phyloP scores from a whole-genome alignment of 768 basidiomycete species.

The Boletus patriciae region DNA sequence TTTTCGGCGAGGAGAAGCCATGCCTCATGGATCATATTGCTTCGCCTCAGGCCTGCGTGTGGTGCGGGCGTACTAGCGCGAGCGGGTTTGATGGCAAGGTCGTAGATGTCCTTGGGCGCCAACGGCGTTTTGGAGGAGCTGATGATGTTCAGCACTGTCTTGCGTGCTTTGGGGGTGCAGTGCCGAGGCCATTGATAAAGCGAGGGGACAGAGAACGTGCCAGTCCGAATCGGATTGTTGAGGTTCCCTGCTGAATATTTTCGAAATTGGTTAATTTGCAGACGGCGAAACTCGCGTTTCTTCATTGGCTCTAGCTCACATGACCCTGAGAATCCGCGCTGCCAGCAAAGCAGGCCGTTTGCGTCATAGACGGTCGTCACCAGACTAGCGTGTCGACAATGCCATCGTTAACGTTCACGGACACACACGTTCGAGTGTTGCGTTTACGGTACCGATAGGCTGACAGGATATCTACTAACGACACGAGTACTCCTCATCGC shows the following conservation, averaged over 20 bases:
- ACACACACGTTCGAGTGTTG: too few relatives aligned
- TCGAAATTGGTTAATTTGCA: too few relatives aligned
- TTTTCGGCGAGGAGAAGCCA: conserved; percentile 9
- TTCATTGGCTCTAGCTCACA: too few relatives aligned
- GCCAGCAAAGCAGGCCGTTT: too few relatives aligned
- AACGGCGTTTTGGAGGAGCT: conserved; percentile 23
- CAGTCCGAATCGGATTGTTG: too few relatives aligned
- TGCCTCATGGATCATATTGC: conserved; percentile 57
- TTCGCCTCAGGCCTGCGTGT: conserved; percentile 44
- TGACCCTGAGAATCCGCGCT: too few relatives aligned
- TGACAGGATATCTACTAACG: conserved; percentile 31
- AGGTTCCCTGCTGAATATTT: too few relatives aligned
- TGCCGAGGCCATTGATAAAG: conserved; percentile 25
- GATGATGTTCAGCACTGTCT: conserved; percentile 23
- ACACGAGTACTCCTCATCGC: conserved; percentile 26
- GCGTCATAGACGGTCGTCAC: too few relatives aligned
- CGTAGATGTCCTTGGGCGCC: conserved; percentile 30
- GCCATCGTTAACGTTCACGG: too few relatives aligned
- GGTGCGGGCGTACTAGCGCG: conserved; percentile 33
- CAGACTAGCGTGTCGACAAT: too few relatives aligned
- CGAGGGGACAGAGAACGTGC: conserved; percentile 15
- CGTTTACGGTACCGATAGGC: too few relatives aligned
- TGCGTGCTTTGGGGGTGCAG: conserved; percentile 24
- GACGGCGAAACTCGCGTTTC: too few relatives aligned
- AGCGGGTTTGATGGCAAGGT: conserved; percentile 16